Percentiles rank a stretch among this genome's conserved stretches.
Conservation (phyloP, 305 asterid species). For the Fraxinus baroniana region DNA sequence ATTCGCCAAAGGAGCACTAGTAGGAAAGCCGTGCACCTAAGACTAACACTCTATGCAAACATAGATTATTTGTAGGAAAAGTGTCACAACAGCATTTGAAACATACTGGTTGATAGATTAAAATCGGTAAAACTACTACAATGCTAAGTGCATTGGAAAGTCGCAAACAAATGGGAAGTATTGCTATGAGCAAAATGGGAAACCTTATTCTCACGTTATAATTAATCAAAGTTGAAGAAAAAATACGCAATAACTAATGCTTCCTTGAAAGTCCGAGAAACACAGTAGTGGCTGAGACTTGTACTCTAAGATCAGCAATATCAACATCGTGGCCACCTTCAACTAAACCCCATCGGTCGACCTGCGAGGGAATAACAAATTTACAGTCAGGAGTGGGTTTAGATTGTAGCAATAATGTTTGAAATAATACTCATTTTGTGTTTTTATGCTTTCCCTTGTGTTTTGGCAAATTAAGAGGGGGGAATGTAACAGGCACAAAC, state of each 20-base stretch:
- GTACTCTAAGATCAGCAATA: constrained; percentile 88
- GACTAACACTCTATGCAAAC: too few relatives aligned
- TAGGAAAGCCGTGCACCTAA: too few relatives aligned
- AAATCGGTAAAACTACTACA: background rate
- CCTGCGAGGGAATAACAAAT: constrained; percentile 22
- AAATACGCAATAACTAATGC: constrained; percentile 27
- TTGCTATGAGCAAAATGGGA: constrained; percentile 1
- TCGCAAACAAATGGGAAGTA: background rate
- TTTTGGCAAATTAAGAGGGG: background rate
- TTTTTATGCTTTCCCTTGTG: background rate
- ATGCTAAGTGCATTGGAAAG: background rate
- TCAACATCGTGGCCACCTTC: constrained; percentile 99
- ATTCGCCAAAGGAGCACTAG: too few relatives aligned
- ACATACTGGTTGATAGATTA: background rate
- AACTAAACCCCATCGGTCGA: constrained; percentile 84
- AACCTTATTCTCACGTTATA: constrained; percentile 17
- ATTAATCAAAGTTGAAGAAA: constrained; percentile 21
- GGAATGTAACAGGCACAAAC: constrained; percentile 25
- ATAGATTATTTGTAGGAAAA: background rate
- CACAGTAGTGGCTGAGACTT: constrained; percentile 76
- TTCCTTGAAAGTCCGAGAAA: constrained; percentile 78
- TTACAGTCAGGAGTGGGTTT: background rate
- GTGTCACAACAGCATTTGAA: background rate
- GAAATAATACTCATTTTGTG: background rate
- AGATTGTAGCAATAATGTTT: background rate